Evolutionary conservation across 768 basidiomycete genomes (phyloP), one percentile per base, ranked within the genome.

Genomic region (Auriscalpium orientale): DNA sequence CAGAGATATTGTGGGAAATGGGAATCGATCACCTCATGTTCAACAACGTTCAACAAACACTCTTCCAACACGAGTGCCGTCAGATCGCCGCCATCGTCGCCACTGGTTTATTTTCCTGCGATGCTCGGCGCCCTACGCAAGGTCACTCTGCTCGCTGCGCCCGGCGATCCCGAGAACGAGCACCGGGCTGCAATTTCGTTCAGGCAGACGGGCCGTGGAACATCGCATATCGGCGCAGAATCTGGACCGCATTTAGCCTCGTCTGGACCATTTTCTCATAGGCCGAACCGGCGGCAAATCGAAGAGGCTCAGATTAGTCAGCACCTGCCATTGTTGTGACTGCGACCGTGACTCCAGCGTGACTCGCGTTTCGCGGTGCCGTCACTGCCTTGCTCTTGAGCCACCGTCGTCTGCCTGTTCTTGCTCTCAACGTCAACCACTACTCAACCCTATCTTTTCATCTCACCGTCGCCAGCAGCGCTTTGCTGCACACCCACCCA

Each of bases 1-100:
- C 40, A 53, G n/a, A 50, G 51, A 55, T 62, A 60, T 46, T 57
- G 60, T 60, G 61, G 61, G 61, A 62, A 62, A 59, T 54, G 18
- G 36, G 55, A 53, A 58, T 60, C 61, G 58, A 51, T 56, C 51
- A 53, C 51, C 56, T 54, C 53, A 34, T 54, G 53, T 46, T 47
- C 53, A 62, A 59, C 47, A 54, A 46, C 20, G 13, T 46, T 46
- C 51, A 60, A 55, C 46, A 53, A 58, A 36, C 45, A n/a, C 28
- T 46, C 49, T 9, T n/a, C 40, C 35, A 11, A n/a, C 28, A 37
- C 34, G 15, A 20, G n/a, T 51, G 50, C 37, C 9, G 22, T 44
- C 43, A 15, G 15, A 15, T 44, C 43, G 28, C 28, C 28, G 28
- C 15, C 49, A 10, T 13, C n/a, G 28, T 47, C 46, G 1, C 18